A percentile compares a stretch with the other conserved stretches of the same genome.
These are phyloP conservation scores for Veloporphyrellus conicus DNA, from an alignment of 1,284 basidiomycete species.

Conservation along the genomic window DNA sequence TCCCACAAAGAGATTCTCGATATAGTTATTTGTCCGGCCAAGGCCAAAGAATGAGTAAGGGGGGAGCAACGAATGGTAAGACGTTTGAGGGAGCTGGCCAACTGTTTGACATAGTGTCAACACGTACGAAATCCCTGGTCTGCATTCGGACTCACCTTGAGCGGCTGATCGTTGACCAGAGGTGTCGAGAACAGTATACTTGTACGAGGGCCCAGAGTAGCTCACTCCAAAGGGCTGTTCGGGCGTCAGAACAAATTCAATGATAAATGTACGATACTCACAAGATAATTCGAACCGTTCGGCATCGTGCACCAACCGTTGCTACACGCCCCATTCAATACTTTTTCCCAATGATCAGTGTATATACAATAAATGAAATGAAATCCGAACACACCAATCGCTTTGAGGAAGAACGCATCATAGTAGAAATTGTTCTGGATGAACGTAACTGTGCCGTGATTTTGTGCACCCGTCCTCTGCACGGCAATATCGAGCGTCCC, in stretches of 20 bases:
- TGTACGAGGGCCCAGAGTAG: slow-evolving; percentile 93
- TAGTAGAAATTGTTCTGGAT: slow-evolving; percentile 98
- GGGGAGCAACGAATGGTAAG: slow-evolving; percentile 83
- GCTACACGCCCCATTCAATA: slow-evolving; percentile 89
- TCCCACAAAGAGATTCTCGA: slow-evolving; percentile 93
- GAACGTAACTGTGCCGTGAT: slow-evolving; percentile 67
- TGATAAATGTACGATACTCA: slow-evolving; percentile 37
- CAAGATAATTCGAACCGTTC: slow-evolving; percentile 69
- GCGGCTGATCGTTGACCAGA: slow-evolving; percentile 87
- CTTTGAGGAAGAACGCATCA: slow-evolving; percentile 98
- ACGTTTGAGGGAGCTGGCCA: slow-evolving; percentile 87
- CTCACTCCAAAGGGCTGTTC: slow-evolving; percentile 88
- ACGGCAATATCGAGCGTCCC: slow-evolving; percentile 92
- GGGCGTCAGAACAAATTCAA: slow-evolving; percentile 8
- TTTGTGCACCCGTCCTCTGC: slow-evolving; percentile 72
- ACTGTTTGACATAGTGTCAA: slow-evolving; percentile 46
- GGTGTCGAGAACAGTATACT: slow-evolving; percentile 95
- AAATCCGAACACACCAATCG: slow-evolving; percentile 59
- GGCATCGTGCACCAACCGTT: slow-evolving; percentile 68
- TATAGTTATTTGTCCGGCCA: slow-evolving; percentile 99
- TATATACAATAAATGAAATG: not conserved
- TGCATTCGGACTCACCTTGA: slow-evolving; percentile 51
- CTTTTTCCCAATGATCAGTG: slow-evolving; percentile 39
- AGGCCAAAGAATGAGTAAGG: slow-evolving; percentile 97
- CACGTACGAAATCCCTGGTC: not conserved